Conservation (phyloP, 164 flowering plant species). For the Cinnamomum chago region DNA sequence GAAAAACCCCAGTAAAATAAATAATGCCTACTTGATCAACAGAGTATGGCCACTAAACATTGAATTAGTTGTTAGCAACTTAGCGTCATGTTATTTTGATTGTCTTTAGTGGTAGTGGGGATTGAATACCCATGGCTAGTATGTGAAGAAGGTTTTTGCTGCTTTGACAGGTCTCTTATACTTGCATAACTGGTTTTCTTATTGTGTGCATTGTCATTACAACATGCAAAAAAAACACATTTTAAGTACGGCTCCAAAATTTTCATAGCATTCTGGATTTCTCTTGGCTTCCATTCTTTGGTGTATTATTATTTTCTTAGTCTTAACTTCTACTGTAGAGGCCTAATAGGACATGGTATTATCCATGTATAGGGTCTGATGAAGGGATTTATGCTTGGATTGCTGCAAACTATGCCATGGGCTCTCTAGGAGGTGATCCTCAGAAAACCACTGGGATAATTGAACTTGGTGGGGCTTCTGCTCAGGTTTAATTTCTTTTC, state of each 20-base stretch:
- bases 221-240: not conserved
- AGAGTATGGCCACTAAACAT: too few species aligned
- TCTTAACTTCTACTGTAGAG: not conserved
- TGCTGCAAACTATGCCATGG: slow-evolving; percentile 92
- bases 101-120: too few species aligned
- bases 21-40: too few species aligned
- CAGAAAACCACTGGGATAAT: slow-evolving; percentile 78
- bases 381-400: slow-evolving; percentile 98
- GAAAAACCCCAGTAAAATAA: too few species aligned
- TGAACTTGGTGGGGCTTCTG: slow-evolving; percentile 99
- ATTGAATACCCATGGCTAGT: too few species aligned
- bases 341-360: slow-evolving; percentile 9
- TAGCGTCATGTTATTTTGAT: too few species aligned
- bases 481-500: slow-evolving; percentile 61
- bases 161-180: too few species aligned
- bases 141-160: too few species aligned
- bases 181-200: too few species aligned
- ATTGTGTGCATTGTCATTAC: too few species aligned
- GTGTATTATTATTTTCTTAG: not conserved
- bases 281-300: not conserved
- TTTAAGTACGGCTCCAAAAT: not conserved
- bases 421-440: slow-evolving; percentile 88
- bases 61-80: too few species aligned
- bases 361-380: slow-evolving; percentile 67
- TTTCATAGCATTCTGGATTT: not conserved